A percentile compares a stretch with the other conserved stretches of the same genome.
Conservation (phyloP, 257 asterid species). For the Capsicum baccatum region DNA sequence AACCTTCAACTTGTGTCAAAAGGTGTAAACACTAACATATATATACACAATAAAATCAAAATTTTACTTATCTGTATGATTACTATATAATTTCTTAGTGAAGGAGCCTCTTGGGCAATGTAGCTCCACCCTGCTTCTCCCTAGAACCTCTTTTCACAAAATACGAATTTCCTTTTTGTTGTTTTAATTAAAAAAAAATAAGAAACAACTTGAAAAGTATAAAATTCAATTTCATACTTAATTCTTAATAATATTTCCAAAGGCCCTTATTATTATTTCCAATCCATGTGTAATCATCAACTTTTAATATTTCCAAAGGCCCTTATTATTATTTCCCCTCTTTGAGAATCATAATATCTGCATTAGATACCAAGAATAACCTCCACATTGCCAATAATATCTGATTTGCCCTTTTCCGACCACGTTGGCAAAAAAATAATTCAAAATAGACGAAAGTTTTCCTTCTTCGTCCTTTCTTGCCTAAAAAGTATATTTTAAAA, state of each 20-base stretch:
- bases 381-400: neutral
- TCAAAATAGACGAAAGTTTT: neutral
- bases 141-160: too few relatives aligned
- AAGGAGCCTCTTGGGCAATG: too few relatives aligned
- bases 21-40: too few relatives aligned
- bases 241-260: neutral
- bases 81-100: too few relatives aligned
- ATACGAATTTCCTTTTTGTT: too few relatives aligned
- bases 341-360: neutral
- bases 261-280: neutral
- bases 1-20: too few relatives aligned
- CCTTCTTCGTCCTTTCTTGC: neutral
- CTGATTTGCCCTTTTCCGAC: constrained; percentile 27
- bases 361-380: neutral
- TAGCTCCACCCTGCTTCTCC: too few relatives aligned
- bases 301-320: neutral
- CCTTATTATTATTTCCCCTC: neutral
- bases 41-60: too few relatives aligned
- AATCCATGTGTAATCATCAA: neutral
- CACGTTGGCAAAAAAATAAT: neutral
- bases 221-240: too few relatives aligned
- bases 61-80: too few relatives aligned
- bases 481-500: neutral
- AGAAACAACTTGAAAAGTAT: too few relatives aligned
- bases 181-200: too few relatives aligned